phyloP scores from a whole-genome alignment of 2,329 filamentous ascomycete genomes.

The Exophiala sp. region DNA sequence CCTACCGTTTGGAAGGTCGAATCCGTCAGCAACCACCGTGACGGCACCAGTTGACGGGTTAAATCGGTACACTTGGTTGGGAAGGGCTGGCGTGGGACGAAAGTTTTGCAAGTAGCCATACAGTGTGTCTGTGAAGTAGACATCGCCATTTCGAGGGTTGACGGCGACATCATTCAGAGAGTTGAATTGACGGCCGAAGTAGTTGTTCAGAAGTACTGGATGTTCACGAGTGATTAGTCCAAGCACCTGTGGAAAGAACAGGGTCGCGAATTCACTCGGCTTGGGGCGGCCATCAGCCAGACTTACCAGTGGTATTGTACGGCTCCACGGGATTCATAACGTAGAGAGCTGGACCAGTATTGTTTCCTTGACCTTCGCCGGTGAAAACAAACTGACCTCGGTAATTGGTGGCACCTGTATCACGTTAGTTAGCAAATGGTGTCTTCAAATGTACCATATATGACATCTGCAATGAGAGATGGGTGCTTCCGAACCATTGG shows the following conservation, averaged over 20 bases:
- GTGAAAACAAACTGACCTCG: conserved; percentile 47
- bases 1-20: conserved; percentile 42
- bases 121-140: conserved; percentile 30
- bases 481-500: conserved; percentile 32
- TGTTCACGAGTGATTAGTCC: background rate
- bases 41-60: conserved; percentile 39
- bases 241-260: background rate
- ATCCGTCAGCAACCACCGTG: conserved; percentile 45
- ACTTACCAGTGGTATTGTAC: conserved; percentile 47
- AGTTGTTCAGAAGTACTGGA: conserved; percentile 52
- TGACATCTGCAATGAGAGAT: background rate
- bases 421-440: background rate
- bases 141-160: conserved; percentile 25
- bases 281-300: conserved; percentile 3
- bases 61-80: conserved; percentile 47
- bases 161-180: conserved; percentile 28
- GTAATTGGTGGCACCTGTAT: conserved; percentile 47
- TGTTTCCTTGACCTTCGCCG: conserved; percentile 47
- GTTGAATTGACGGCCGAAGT: conserved; percentile 46
- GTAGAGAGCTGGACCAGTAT: conserved; percentile 38
- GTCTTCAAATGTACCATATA: no score
- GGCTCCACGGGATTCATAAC: conserved; percentile 44
- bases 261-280: background rate
- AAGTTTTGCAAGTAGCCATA: conserved; percentile 45
- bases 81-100: conserved; percentile 41